Evolutionary conservation across 495 filamentous ascomycete species (phyloP).

Genomic region (Penicillium mononematosum): DNA sequence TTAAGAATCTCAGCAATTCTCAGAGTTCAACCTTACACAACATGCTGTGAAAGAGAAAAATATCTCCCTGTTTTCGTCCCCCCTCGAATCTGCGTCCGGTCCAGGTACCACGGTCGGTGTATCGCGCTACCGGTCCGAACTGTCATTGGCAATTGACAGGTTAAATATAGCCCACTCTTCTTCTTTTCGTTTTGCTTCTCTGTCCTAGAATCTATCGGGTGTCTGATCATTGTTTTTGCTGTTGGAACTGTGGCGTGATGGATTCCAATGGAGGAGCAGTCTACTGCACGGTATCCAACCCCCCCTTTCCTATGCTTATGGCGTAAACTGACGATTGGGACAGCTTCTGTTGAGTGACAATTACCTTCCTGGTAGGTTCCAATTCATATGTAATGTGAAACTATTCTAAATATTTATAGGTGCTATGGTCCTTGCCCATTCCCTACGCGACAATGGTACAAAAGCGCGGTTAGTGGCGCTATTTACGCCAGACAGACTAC

Average conservation of each 20-base stretch:
- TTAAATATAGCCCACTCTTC: constrained; percentile 21
- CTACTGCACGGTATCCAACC: constrained; percentile 56
- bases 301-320: constrained; percentile 22
- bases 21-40: not conserved
- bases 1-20: not conserved
- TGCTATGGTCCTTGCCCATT: constrained; percentile 91
- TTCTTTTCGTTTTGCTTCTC: constrained; percentile 6
- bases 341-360: constrained; percentile 87
- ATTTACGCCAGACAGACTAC: constrained; percentile 74
- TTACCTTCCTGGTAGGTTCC: constrained; percentile 76
- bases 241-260: constrained; percentile 30
- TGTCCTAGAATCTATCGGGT: constrained; percentile 4
- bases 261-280: constrained; percentile 38
- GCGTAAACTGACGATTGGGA: not conserved
- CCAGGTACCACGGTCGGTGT: constrained; percentile 28
- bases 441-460: constrained; percentile 87
- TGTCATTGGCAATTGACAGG: constrained; percentile 14
- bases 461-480: constrained; percentile 82
- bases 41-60: constrained; percentile 17
- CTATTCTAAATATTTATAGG: constrained; percentile 48
- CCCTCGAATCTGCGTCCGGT: constrained; percentile 23
- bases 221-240: constrained; percentile 7
- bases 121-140: constrained; percentile 17
- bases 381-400: not conserved
- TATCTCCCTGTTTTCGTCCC: constrained; percentile 20